Base-by-base conservation (phyloP, 805 yeast species). In the Groenewaldozyma tartarivorans region DNA sequence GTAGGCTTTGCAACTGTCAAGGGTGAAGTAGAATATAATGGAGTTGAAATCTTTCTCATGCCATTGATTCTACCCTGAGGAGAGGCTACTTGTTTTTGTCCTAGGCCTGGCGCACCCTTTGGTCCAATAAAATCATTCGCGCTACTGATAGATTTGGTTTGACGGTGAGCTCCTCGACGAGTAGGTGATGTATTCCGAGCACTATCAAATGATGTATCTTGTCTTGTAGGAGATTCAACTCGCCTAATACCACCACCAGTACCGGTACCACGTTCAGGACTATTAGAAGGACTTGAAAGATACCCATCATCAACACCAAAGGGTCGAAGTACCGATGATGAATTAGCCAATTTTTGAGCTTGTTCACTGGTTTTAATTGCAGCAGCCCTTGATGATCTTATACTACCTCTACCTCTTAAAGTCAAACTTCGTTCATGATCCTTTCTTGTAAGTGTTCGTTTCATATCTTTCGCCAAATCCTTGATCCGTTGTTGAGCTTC, bases 401-500 rank as follows among this genome's bases (percentile, higher is more conserved):
- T 38, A 15, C 31, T 36, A 4, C 51, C 50, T 21, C 51, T 39
- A 32, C 52, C 54, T 36, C 38, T 41, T 20, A 48, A 20, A 6
- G 47, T 26, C 27, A 51, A 30, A 20, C 44, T 42, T 31, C 50
- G 44, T 31, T 51, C 51, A 35, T 51, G 54, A 20, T 51, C 53
- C 22, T 40, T 42, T 27, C 52, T 39, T 7, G 54, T 51, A 20
- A 49, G 40, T 22, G 38, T 45, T 3, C 53, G 42, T 30, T 35
- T 20, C 24, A 44, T 20, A 11, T 31, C 35, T 19, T 34, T 30
- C 11, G 43, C 37, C 27, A 52, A 42, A 19, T 39, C 48, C 19
- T 43, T 44, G 20, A 62, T 46, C 2, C 66, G 51, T 7, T 49
- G 54, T 2, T 20, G 15, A 1, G 66, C 66, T 4, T 62, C 65